Conservation (phyloP, 257 asterid species). For the Solanum arcanum region DNA sequence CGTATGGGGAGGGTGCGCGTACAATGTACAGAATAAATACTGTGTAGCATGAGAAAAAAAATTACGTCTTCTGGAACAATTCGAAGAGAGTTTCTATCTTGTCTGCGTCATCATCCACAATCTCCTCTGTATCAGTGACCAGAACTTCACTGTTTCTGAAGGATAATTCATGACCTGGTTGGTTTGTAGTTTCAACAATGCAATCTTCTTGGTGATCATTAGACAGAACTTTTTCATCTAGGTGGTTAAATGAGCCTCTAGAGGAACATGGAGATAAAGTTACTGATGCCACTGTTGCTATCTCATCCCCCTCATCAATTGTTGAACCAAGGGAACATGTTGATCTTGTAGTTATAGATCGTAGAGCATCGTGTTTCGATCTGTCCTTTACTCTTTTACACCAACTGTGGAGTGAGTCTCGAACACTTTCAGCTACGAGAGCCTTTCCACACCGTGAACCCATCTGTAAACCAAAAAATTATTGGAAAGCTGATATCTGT, state of each 20-base stretch:
- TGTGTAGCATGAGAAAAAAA: not conserved
- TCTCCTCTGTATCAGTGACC: constrained; percentile 5
- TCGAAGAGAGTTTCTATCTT: constrained; percentile 41
- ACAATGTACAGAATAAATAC: not conserved
- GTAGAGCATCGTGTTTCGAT: constrained; percentile 35
- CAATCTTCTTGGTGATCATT: constrained; percentile 11
- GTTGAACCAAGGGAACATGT: constrained; percentile 45
- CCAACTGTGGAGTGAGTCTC: constrained; percentile 86
- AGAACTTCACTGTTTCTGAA: constrained; percentile 13
- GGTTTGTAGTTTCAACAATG: constrained; percentile 5
- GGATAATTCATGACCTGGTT: constrained; percentile 8
- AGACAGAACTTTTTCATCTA: constrained; percentile 11
- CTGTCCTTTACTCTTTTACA: constrained; percentile 75
- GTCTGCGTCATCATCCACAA: not conserved
- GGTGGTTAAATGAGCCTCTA: constrained; percentile 21
- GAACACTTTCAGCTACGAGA: constrained; percentile 71
- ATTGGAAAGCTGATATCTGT: not conserved
- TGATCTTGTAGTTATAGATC: constrained; percentile 65
- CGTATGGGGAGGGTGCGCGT: not conserved
- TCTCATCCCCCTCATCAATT: constrained; percentile 62
- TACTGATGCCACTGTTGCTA: constrained; percentile 42
- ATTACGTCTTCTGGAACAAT: constrained; percentile 38
- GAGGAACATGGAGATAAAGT: constrained; percentile 65
- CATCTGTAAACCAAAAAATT: constrained; percentile 30
- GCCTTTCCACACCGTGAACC: constrained; percentile 83